Evolutionary conservation across 2,329 filamentous ascomycete species (phyloP).

Genomic region (Diplodia intermedia): DNA sequence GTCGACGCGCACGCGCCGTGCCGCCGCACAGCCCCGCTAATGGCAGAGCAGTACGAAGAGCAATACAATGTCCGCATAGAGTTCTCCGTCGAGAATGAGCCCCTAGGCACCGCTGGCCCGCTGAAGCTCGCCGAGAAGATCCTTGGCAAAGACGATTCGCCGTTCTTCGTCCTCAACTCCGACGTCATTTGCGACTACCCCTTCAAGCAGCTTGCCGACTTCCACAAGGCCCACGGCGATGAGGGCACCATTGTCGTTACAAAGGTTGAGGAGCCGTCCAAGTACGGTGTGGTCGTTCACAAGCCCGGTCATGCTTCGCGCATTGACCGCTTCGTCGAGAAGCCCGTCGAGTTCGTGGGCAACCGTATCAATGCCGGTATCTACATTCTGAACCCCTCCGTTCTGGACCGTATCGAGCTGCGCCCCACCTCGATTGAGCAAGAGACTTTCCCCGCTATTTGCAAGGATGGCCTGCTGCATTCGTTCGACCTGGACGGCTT

Average conservation of each 20-base stretch:
- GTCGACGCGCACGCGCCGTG: not conserved
- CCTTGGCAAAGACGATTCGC: slow-evolving; percentile 88
- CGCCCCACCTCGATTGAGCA: slow-evolving; percentile 98
- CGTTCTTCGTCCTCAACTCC: slow-evolving; percentile 98
- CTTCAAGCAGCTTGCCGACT: slow-evolving; percentile 85
- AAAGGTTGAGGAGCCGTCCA: slow-evolving; percentile 98
- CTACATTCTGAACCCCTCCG: slow-evolving; percentile 94
- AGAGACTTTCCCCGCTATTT: slow-evolving; percentile 96
- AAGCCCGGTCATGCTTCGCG: slow-evolving; percentile 87
- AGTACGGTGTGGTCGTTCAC: slow-evolving; percentile 98
- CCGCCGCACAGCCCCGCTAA: slow-evolving; percentile 1
- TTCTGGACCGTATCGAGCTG: slow-evolving; percentile 90
- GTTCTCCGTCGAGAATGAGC: slow-evolving; percentile 96
- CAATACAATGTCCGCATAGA: slow-evolving; percentile 94
- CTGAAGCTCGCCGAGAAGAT: slow-evolving; percentile 94
- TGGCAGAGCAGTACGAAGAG: slow-evolving; percentile 73
- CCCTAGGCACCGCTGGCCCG: slow-evolving; percentile 91
- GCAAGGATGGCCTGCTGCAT: slow-evolving; percentile 87
- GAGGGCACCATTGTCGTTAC: slow-evolving; percentile 98
- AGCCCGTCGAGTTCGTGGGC: slow-evolving; percentile 97
- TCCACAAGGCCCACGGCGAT: slow-evolving; percentile 91
- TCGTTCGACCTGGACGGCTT: slow-evolving; percentile 96
- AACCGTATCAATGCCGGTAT: slow-evolving; percentile 99
- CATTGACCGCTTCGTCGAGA: slow-evolving; percentile 99
- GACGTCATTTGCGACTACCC: slow-evolving; percentile 99